Percentiles rank a stretch among this genome's conserved stretches.
These are phyloP conservation scores for Alternaria sp. DNA, from an alignment of 2,329 filamentous ascomycete species.

Conservation along the genomic window DNA sequence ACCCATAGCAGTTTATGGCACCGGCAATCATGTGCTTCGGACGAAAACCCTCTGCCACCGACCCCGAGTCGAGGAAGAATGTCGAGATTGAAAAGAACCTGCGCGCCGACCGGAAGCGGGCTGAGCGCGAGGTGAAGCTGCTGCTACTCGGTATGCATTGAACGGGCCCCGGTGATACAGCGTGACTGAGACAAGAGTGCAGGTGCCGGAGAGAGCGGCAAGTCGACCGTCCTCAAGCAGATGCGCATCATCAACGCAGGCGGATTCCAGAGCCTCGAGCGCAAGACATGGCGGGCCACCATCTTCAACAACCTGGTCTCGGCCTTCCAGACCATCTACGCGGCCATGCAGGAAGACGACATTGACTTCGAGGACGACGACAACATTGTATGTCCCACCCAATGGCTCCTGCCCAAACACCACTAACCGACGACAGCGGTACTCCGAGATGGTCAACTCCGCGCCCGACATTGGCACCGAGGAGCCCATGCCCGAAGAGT, in stretches of 20 bases:
- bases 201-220: slow-evolving; percentile 95
- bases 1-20: slow-evolving; percentile 35
- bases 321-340: slow-evolving; percentile 86
- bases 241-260: slow-evolving; percentile 98
- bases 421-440: slow-evolving; percentile 62
- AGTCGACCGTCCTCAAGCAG: slow-evolving; percentile 97
- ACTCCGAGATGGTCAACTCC: slow-evolving; percentile 76
- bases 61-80: slow-evolving; percentile 57
- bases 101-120: slow-evolving; percentile 83
- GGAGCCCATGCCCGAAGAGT: slow-evolving; percentile 79
- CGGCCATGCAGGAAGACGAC: slow-evolving; percentile 86
- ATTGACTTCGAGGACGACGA: slow-evolving; percentile 79
- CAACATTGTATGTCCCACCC: slow-evolving; percentile 70
- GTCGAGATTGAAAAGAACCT: slow-evolving; percentile 85
- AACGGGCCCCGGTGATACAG: background rate
- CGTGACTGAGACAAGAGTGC: slow-evolving; percentile 34
- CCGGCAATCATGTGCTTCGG: slow-evolving; percentile 60
- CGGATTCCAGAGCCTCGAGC: slow-evolving; percentile 88
- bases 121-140: slow-evolving; percentile 90
- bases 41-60: slow-evolving; percentile 55
- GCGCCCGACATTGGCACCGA: slow-evolving; percentile 84
- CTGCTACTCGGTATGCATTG: slow-evolving; percentile 78
- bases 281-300: slow-evolving; percentile 91
- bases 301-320: slow-evolving; percentile 95
- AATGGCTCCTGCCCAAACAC: background rate